These are phyloP conservation scores for Plantago coronopus DNA, from an alignment of 305 asterid genomes.

Conservation along the genomic window DNA sequence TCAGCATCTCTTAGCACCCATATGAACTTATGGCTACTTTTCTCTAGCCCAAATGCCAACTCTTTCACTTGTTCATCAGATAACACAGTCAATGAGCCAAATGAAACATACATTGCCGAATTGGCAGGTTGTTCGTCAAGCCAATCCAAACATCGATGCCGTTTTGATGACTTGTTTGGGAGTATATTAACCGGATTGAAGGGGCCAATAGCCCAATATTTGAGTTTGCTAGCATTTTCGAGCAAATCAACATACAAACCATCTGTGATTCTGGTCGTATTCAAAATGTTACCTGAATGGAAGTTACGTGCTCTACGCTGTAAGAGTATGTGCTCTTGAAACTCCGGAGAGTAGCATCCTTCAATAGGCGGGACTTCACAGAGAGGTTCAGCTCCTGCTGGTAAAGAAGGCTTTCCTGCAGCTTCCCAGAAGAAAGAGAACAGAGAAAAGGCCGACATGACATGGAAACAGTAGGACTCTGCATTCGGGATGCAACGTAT, in stretches of 20 bases:
- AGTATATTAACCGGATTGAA: slow-evolving; percentile 5
- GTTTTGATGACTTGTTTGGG: background rate
- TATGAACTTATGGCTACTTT: slow-evolving; percentile 22
- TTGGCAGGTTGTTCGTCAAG: slow-evolving; percentile 18
- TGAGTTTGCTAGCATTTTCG: background rate
- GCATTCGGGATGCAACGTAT: slow-evolving; percentile 2
- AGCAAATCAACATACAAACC: slow-evolving; percentile 30
- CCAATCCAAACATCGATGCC: slow-evolving; percentile 17
- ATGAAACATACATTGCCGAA: slow-evolving; percentile 19
- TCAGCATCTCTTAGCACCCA: slow-evolving; percentile 33
- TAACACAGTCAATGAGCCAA: slow-evolving; percentile 22
- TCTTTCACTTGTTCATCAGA: slow-evolving; percentile 21
- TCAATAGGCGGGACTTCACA: slow-evolving; percentile 10
- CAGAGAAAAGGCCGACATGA: slow-evolving; percentile 7
- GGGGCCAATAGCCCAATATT: slow-evolving; percentile 2
- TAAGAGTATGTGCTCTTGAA: background rate
- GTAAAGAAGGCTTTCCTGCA: background rate
- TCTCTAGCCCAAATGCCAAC: slow-evolving; percentile 24
- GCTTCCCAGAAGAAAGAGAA: slow-evolving; percentile 18
- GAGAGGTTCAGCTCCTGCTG: slow-evolving; percentile 10
- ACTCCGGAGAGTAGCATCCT: slow-evolving; percentile 15
- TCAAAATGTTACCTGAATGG: slow-evolving; percentile 27
- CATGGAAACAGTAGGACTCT: slow-evolving; percentile 20
- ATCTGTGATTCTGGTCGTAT: slow-evolving; percentile 29
- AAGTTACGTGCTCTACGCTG: slow-evolving; percentile 5